Percentiles rank a stretch among this genome's conserved stretches.
Evolutionary conservation across 2,329 filamentous ascomycete genomes (phyloP).

Genomic region (Epichloe gansuensis): DNA sequence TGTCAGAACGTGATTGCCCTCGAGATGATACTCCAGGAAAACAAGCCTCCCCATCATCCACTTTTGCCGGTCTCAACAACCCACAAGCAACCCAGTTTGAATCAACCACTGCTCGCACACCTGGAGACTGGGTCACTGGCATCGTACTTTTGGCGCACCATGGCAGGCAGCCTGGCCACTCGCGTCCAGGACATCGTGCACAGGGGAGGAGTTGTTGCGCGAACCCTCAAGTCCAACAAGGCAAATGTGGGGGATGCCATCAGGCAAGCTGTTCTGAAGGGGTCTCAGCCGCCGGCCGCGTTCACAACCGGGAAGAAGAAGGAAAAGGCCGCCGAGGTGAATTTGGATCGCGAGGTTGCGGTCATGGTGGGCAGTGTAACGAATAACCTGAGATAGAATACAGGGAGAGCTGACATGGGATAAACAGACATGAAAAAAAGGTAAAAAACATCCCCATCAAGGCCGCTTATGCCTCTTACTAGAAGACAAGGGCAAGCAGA

Average conservation of each 20-base stretch:
- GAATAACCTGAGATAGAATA: constrained; percentile 31
- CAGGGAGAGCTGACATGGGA: neutral
- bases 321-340: constrained; percentile 32
- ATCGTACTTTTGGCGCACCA: constrained; percentile 85
- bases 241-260: constrained; percentile 65
- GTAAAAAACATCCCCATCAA: too few species aligned
- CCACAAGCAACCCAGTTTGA: constrained; percentile 36
- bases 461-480: too few species aligned
- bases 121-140: constrained; percentile 79
- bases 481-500: too few species aligned
- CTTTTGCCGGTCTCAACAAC: constrained; percentile 35
- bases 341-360: constrained; percentile 82
- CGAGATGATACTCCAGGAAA: constrained; percentile 60
- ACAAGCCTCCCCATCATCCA: constrained; percentile 56
- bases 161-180: constrained; percentile 63
- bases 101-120: constrained; percentile 59
- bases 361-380: constrained; percentile 87
- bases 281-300: constrained; percentile 51
- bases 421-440: neutral
- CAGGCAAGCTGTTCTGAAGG: constrained; percentile 68
- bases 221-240: constrained; percentile 66
- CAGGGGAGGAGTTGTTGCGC: constrained; percentile 69
- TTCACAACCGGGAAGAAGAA: constrained; percentile 30
- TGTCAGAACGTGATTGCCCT: constrained; percentile 89
- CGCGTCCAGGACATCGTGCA: constrained; percentile 75